phyloP scores from a whole-genome alignment of 441 rosid species.

The Pelargonium myrrhifolium region DNA sequence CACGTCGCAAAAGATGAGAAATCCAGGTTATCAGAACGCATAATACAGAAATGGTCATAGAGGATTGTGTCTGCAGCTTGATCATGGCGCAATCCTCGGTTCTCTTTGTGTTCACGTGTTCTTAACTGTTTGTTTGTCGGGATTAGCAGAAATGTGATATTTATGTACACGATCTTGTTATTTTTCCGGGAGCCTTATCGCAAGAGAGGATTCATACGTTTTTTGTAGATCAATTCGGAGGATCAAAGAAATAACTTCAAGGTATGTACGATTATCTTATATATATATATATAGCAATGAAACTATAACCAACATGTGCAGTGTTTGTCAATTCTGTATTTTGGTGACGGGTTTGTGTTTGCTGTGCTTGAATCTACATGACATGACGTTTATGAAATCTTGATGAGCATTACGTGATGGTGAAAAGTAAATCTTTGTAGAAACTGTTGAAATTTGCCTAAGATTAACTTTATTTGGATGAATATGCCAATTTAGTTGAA shows the following conservation, averaged over 20 bases:
- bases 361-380: no score
- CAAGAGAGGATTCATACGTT: no score
- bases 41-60: conserved; percentile 38
- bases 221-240: no score
- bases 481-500: no score
- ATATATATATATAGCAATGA: not conserved
- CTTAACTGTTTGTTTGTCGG: conserved; percentile 6
- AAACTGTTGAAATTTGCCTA: no score
- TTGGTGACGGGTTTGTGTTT: no score
- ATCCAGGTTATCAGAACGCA: conserved; percentile 50
- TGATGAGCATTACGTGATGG: no score
- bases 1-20: conserved; percentile 42
- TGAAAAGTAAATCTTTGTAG: no score
- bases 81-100: no score
- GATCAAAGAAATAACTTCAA: conserved; percentile 3
- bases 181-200: not conserved
- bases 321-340: not conserved
- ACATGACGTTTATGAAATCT: no score
- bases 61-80: no score
- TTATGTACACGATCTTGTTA: not conserved
- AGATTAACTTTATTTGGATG: no score
- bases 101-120: not conserved
- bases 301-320: not conserved
- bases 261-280: conserved; percentile 14
- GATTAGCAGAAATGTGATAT: conserved; percentile 10